These are phyloP conservation scores for Boletus pseudopeckii DNA, from an alignment of 768 basidiomycete genomes.

Conservation along the genomic window DNA sequence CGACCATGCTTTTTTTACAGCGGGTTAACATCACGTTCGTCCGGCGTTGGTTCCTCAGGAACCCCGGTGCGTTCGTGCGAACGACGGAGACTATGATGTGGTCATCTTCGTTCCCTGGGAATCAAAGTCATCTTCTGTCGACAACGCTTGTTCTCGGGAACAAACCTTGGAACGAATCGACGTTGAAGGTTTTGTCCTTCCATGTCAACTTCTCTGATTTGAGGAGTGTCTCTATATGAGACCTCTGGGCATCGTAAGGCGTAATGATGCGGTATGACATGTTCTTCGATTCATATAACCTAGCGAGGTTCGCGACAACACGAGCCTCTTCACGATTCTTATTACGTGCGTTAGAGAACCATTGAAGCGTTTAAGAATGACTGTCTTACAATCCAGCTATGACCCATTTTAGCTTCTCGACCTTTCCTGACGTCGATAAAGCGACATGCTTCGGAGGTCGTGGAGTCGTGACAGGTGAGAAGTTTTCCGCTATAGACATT, in stretches of 20 bases:
- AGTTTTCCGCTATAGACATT: conserved; percentile 60
- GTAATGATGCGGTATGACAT: conserved; percentile 66
- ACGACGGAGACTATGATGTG: conserved; percentile 70
- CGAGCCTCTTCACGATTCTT: conserved; percentile 61
- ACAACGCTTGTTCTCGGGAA: background rate
- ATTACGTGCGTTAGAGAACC: conserved; percentile 4
- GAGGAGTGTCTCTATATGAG: conserved; percentile 52
- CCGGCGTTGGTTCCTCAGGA: conserved; percentile 57
- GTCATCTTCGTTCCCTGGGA: conserved; percentile 75
- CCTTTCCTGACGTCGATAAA: conserved; percentile 41
- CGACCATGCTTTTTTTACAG: conserved; percentile 71
- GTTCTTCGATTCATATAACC: conserved; percentile 42
- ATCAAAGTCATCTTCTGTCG: conserved; percentile 10
- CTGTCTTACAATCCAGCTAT: conserved; percentile 36
- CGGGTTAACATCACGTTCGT: conserved; percentile 86
- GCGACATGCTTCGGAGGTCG: conserved; percentile 30
- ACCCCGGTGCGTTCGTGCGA: conserved; percentile 56
- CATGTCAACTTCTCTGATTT: conserved; percentile 44
- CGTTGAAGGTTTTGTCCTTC: conserved; percentile 69
- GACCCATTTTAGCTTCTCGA: conserved; percentile 22
- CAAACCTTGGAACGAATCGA: conserved; percentile 79
- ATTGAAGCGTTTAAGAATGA: background rate
- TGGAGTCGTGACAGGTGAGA: conserved; percentile 49
- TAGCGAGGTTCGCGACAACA: conserved; percentile 52
- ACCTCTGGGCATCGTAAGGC: conserved; percentile 74